Evolutionary conservation across 352 stramenopile genomes (phyloP).

Genomic region (Phytophthora cryptogea): DNA sequence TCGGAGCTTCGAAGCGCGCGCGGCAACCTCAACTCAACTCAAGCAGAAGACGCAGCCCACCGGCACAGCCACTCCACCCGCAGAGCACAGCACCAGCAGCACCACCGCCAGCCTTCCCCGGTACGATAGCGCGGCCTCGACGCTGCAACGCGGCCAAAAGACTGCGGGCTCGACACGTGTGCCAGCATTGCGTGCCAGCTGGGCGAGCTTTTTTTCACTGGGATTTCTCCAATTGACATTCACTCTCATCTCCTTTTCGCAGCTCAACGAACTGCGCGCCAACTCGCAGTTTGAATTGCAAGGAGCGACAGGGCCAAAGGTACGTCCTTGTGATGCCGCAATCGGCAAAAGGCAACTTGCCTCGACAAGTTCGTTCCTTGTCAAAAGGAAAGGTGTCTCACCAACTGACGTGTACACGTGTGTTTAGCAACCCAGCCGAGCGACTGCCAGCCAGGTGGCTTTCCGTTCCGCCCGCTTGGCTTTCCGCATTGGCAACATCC

Average conservation of each 20-base stretch:
- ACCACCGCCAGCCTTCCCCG: constrained; percentile 8
- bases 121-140: constrained; percentile 7
- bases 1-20: constrained; percentile 12
- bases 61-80: not conserved
- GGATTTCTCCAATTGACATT: constrained; percentile 31
- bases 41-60: constrained; percentile 24
- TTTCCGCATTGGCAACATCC: not conserved
- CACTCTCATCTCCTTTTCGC: constrained; percentile 27
- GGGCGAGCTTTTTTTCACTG: constrained; percentile 28
- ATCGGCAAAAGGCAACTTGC: constrained; percentile 12
- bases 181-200: constrained; percentile 14
- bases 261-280: constrained; percentile 4
- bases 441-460: no score
- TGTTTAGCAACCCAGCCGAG: constrained; percentile 17
- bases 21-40: constrained; percentile 26
- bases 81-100: not conserved
- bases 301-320: constrained; percentile 13
- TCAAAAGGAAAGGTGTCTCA: constrained; percentile 20
- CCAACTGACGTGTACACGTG: constrained; percentile 17
- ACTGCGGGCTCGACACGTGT: constrained; percentile 9
- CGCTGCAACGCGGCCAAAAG: not conserved
- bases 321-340: constrained; percentile 3
- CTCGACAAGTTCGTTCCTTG: constrained; percentile 1
- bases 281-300: constrained; percentile 17
- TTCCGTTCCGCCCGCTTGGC: no score